Conservation (phyloP, 352 stramenopile genomes). For the Phytophthora kernoviae region DNA sequence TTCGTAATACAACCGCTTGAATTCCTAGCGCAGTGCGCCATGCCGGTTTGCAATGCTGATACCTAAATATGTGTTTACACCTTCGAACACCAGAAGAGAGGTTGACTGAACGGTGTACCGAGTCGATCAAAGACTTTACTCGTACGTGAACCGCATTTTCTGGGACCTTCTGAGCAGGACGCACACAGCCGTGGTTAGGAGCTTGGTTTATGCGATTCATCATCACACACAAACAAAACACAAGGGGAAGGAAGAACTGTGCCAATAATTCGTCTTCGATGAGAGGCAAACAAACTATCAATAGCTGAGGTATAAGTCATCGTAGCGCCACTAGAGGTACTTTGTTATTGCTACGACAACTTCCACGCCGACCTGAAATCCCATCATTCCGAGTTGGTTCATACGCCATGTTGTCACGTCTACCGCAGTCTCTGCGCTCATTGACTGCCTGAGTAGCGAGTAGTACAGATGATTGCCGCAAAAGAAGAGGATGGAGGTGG, state of each 20-base stretch:
- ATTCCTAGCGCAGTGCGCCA: background rate
- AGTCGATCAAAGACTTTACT: too few relatives aligned
- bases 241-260: background rate
- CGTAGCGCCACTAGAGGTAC: too few relatives aligned
- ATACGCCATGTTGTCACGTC: background rate
- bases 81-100: too few relatives aligned
- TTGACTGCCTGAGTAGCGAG: conserved; percentile 8
- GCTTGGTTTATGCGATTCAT: background rate
- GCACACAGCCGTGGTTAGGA: background rate
- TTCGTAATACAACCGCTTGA: conserved; percentile 20
- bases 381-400: conserved; percentile 3
- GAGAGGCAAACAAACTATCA: too few relatives aligned
- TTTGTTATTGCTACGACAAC: conserved; percentile 22
- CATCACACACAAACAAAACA: background rate
- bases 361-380: conserved; percentile 14
- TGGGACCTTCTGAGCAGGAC: too few relatives aligned
- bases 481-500: conserved; percentile 27
- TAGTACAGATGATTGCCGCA: conserved; percentile 35
- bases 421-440: background rate
- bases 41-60: background rate
- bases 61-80: background rate
- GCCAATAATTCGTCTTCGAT: background rate
- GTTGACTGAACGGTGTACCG: too few relatives aligned
- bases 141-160: too few relatives aligned
- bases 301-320: background rate